Base-by-base conservation (phyloP, 2,329 filamentous ascomycete genomes). In the Stemphylium lycopersici region DNA sequence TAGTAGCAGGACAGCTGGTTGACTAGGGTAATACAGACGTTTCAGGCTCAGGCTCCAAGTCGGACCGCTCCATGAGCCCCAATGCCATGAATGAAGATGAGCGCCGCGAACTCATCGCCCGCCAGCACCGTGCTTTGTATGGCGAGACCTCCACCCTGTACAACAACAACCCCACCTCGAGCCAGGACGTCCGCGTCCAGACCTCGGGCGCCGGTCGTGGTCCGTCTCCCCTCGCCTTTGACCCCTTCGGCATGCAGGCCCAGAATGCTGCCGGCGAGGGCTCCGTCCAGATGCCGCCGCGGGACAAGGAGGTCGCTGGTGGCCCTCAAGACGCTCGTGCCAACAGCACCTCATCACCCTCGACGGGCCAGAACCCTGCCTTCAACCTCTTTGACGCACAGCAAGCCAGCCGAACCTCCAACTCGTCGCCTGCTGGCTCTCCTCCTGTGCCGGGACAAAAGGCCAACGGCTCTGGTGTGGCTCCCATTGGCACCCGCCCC, bases 111-210 rank as follows among this genome's bases (percentile, higher is more conserved):
- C 84, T 98, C 76, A 96, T 98, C 77, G 90, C 93, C 67, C 93
- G 93, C 72, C 95, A 98, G 80, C 92, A 96, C 78, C 93, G 89
- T 77, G 93, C 93, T 62, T 80, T 99, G 64, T 99, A 98, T 77
- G 91, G 92, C 73, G 91, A 86, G 69, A 83, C 84, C 62, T 81
- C 84, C 33, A 78, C 84, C 46, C 89, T 91, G 73, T 86, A 88
- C 71, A 87, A 88, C 63, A 85, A 81, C 59, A 88, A 89, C 68
- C 81, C 87, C 44, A 78, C 86, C 26, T 86, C 87, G 55, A 86
- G 86, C 67, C 88, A 91, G 63, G 84, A 86, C 29, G 82, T 86
- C 45, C 83, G 84, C 49, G 81, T 80, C 53, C 76, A 81, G 36
- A 83, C 85, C 52, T 85, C 84, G 29, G 81, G 85, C 41, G 82